Base-by-base conservation (phyloP, 192 early-diverging fungal genomes). In the Coemansia javaensis region DNA sequence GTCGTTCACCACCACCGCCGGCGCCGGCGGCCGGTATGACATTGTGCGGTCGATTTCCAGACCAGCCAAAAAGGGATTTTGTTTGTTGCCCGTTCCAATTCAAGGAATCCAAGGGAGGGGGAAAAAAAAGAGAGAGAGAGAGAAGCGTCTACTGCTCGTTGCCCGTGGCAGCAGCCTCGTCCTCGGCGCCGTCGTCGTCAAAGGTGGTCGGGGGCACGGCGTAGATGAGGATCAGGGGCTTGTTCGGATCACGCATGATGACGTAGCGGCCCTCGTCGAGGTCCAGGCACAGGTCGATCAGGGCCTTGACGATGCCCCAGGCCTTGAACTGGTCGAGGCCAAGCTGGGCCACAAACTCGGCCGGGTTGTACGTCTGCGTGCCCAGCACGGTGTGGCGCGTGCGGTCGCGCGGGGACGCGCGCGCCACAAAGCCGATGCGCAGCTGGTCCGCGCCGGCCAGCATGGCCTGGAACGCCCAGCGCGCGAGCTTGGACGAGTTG, bases 221-320 rank as follows among this genome's bases (percentile, higher is more conserved):
- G 71, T 92, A 95, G 27, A 95, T 44, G 36, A 84, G 79, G 50
- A 95, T 79, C 10, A 89, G 77, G 12, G 89, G 77, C 83, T 96
- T 94, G 77, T 90, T 90, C n/a, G 96, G 91, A 69, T 99, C 96
- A 66, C 90, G 89, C 62, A 95, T 84, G 45, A 99, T 69, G 10
- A 97, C 86, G 66, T 90, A 99, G 64, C 88, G 89, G 70, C 96
- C 96, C 71, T 97, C 92, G n/a, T 84, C 82, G 34, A 90, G 69
- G 49, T 85, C 74, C 61, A 85, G 62, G 46, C 90, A 90, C 58
- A 91, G 42, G 49, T 97, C 91, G 27, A 95, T 85, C 50, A 99
- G 78, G 24, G 90, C 88, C 82, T 94, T 90, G 62, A 94, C 79
- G 56, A 97, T 90, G 69, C 96, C 96, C 96, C 96, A 99, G 10